Evolutionary conservation across 1,139 yeast species (phyloP).

Genomic region (Geotrichum bryndzae): DNA sequence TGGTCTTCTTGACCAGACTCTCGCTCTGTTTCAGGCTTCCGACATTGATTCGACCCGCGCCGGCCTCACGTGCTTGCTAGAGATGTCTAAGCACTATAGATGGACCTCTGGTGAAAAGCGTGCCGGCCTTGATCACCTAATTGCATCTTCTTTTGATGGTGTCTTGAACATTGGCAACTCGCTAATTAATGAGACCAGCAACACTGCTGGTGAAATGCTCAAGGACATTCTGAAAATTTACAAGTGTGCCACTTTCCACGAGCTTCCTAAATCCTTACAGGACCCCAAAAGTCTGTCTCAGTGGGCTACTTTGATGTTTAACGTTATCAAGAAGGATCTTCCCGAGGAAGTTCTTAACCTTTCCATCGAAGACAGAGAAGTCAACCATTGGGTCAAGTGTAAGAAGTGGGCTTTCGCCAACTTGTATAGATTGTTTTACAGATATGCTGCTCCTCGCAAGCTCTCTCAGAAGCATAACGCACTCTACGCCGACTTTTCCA

Average conservation of each 20-base stretch:
- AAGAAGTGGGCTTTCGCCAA: conserved; percentile 91
- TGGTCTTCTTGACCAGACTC: conserved; percentile 51
- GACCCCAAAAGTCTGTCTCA: conserved; percentile 49
- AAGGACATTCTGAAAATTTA: conserved; percentile 70
- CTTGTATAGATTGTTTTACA: conserved; percentile 61
- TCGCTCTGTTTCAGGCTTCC: conserved; percentile 49
- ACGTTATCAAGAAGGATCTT: conserved; percentile 54
- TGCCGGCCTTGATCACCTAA: conserved; percentile 52
- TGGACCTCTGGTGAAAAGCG: conserved; percentile 67
- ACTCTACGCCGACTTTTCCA: conserved; percentile 34
- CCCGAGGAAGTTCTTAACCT: conserved; percentile 45
- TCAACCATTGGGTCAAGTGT: conserved; percentile 62
- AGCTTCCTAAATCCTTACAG: conserved; percentile 68
- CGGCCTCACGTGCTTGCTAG: conserved; percentile 71
- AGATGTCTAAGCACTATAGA: conserved; percentile 66
- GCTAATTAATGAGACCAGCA: conserved; percentile 43
- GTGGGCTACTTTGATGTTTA: conserved; percentile 78
- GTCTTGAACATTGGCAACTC: conserved; percentile 60
- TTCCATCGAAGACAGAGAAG: conserved; percentile 45
- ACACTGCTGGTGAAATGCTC: conserved; percentile 63
- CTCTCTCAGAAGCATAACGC: conserved; percentile 25
- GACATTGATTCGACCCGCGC: conserved; percentile 60
- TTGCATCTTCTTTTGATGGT: conserved; percentile 61
- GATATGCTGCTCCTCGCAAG: conserved; percentile 52
- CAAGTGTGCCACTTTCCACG: conserved; percentile 72